Conservation (phyloP, 495 filamentous ascomycete genomes). For the Xylaria scruposa region DNA sequence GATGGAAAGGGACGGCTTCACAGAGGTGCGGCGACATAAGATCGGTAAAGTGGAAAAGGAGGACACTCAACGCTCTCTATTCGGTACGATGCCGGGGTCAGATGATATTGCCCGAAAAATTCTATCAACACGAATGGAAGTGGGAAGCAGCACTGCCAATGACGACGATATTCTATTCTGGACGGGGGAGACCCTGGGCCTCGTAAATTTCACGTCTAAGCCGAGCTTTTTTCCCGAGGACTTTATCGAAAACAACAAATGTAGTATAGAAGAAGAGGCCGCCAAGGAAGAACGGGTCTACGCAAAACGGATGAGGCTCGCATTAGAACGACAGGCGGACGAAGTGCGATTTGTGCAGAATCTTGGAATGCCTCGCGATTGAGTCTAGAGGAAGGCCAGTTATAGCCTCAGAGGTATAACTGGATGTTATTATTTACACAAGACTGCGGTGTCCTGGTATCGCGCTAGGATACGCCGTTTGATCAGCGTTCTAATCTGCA, state of each 20-base stretch:
- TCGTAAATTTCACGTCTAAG: constrained; percentile 66
- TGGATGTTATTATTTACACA: constrained; percentile 14
- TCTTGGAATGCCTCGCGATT: constrained; percentile 53
- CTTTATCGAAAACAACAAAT: constrained; percentile 53
- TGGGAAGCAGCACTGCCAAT: constrained; percentile 45
- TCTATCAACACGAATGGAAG: constrained; percentile 60
- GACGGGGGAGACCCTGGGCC: constrained; percentile 81
- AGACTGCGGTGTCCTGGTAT: background rate
- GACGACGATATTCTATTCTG: constrained; percentile 75
- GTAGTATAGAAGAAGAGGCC: constrained; percentile 45
- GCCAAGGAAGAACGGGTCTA: constrained; percentile 62
- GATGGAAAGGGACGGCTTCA: constrained; percentile 86
- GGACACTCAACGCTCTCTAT: constrained; percentile 47
- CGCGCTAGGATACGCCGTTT: constrained; percentile 1
- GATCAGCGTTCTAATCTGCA: background rate
- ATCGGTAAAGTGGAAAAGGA: constrained; percentile 61
- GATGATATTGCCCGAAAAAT: constrained; percentile 76
- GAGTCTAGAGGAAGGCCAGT: background rate
- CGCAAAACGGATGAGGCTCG: constrained; percentile 71
- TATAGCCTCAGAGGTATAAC: constrained; percentile 23
- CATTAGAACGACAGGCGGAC: constrained; percentile 79
- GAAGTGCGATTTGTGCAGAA: constrained; percentile 80
- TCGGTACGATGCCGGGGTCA: constrained; percentile 56
- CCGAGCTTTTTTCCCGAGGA: constrained; percentile 53
- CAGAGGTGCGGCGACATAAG: constrained; percentile 78